These are phyloP conservation scores for Glycine soja DNA, from an alignment of 306 rosid genomes.

Conservation along the genomic window DNA sequence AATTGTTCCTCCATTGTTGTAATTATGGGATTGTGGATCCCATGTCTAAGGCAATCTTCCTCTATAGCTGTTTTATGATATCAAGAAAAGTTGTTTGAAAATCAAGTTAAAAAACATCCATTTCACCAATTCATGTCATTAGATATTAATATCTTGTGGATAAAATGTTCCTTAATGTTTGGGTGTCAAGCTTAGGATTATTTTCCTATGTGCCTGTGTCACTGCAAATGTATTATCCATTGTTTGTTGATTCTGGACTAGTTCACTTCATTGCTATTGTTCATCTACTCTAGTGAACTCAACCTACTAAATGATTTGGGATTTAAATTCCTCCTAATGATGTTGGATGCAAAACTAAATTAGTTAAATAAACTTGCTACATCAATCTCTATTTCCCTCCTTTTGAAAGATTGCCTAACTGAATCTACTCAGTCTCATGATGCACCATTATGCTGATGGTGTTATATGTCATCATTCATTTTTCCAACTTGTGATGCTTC, in stretches of 20 bases:
- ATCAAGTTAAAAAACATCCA: constrained; percentile 10
- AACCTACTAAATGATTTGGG: constrained; percentile 12
- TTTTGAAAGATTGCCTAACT: background rate
- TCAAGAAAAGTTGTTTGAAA: background rate
- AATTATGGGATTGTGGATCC: constrained; percentile 25
- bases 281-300: constrained; percentile 1
- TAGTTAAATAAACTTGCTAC: background rate
- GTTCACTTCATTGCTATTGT: background rate
- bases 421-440: background rate
- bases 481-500: background rate
- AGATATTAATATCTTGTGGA: background rate
- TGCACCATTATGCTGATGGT: background rate
- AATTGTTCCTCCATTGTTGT: constrained; percentile 18
- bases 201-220: background rate
- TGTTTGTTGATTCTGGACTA: constrained; percentile 10
- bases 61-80: constrained; percentile 26
- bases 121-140: constrained; percentile 14
- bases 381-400: constrained; percentile 3
- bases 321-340: background rate
- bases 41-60: constrained; percentile 32
- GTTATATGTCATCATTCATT: background rate
- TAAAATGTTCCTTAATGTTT: constrained; percentile 6
- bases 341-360: background rate
- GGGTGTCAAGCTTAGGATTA: constrained; percentile 19
- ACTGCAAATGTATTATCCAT: background rate